Evolutionary conservation across 148 eudicot genomes (phyloP).

Genomic region (Suaeda aralocaspica): DNA sequence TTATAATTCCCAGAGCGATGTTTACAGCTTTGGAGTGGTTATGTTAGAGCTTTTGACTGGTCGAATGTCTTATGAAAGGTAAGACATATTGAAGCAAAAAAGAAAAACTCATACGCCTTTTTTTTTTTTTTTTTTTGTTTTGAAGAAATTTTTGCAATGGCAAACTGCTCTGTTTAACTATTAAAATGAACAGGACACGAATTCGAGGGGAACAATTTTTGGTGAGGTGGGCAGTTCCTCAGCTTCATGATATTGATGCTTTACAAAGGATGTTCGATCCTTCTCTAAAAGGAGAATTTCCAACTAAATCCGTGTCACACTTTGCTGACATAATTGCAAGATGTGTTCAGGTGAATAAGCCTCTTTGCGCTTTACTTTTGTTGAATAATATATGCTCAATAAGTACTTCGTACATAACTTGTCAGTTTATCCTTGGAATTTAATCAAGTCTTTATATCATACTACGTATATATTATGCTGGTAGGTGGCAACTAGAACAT

Average conservation of each 20-base stretch:
- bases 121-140: no score
- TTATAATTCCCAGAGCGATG: constrained; percentile 79
- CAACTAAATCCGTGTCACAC: constrained; percentile 71
- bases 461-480: no score
- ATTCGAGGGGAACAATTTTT: constrained; percentile 74
- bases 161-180: constrained; percentile 6
- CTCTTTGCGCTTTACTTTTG: not conserved
- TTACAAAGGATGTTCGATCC: constrained; percentile 94
- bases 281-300: constrained; percentile 59
- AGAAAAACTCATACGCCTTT: no score
- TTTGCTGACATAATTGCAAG: constrained; percentile 86
- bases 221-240: constrained; percentile 96
- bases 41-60: constrained; percentile 96
- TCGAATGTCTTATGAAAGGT: constrained; percentile 95
- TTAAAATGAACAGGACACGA: constrained; percentile 44
- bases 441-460: no score
- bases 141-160: not conserved
- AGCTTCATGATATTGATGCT: constrained; percentile 96
- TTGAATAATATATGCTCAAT: not conserved
- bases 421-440: no score
- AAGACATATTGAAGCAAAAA: constrained; percentile 13
- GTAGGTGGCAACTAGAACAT: no score
- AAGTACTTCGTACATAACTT: not conserved
- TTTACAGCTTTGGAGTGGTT: constrained; percentile 96
- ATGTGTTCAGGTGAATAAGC: constrained; percentile 71